Evolutionary conservation across 2,329 filamentous ascomycete genomes (phyloP).

Genomic region (Hymenoscyphus salicellus): DNA sequence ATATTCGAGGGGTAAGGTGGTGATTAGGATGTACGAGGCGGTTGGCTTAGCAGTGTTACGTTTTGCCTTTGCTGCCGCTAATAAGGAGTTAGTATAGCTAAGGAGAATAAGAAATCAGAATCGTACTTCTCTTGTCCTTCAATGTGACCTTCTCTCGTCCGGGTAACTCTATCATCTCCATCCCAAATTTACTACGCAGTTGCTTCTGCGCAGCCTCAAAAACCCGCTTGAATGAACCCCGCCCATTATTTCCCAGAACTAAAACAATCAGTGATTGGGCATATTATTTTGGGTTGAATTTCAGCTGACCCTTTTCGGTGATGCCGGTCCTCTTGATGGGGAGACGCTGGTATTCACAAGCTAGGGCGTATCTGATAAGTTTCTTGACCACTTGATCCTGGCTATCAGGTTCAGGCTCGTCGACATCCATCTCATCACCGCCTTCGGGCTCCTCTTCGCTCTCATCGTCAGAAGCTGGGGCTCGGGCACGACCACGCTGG

Average conservation of each 20-base stretch:
- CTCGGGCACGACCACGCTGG: slow-evolving; percentile 22
- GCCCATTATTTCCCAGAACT: slow-evolving; percentile 43
- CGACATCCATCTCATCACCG: slow-evolving; percentile 27
- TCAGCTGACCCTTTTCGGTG: slow-evolving; percentile 54
- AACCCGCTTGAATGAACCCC: slow-evolving; percentile 69
- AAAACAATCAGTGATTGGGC: slow-evolving; percentile 4
- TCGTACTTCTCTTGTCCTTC: slow-evolving; percentile 70
- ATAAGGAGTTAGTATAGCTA: background rate
- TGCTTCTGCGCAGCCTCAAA: slow-evolving; percentile 74
- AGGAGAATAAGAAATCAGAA: background rate
- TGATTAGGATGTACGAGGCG: slow-evolving; percentile 74
- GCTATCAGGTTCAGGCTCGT: slow-evolving; percentile 21
- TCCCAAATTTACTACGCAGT: slow-evolving; percentile 75
- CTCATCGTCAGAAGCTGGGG: slow-evolving; percentile 28
- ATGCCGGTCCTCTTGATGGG: slow-evolving; percentile 61
- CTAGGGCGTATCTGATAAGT: slow-evolving; percentile 65
- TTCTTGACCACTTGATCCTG: slow-evolving; percentile 57
- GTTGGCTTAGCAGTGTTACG: slow-evolving; percentile 46
- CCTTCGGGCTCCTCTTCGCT: slow-evolving; percentile 23
- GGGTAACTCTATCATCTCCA: slow-evolving; percentile 85
- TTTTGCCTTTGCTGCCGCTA: slow-evolving; percentile 36
- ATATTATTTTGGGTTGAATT: background rate
- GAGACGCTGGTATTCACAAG: slow-evolving; percentile 62
- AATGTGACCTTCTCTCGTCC: slow-evolving; percentile 76
- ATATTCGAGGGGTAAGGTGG: slow-evolving; percentile 66